Percentiles rank a stretch among this genome's conserved stretches.
These are phyloP conservation scores for Serendipita sp. DNA, from an alignment of 768 basidiomycete species.

Conservation along the genomic window DNA sequence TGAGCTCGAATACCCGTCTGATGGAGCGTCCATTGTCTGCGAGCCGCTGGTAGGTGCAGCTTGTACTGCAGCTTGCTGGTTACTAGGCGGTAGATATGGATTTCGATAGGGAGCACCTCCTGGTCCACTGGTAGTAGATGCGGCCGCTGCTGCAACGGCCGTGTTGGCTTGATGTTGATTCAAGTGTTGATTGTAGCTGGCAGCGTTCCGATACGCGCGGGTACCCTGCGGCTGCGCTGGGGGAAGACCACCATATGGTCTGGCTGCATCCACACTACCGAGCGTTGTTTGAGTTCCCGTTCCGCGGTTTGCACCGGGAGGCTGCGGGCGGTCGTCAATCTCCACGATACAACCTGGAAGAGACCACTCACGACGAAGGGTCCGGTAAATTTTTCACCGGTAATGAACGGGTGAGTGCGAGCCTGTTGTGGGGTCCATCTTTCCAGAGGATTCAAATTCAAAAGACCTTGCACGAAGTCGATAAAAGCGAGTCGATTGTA, in stretches of 20 bases:
- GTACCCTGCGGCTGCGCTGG: conserved; percentile 77
- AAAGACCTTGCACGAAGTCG: conserved; percentile 89
- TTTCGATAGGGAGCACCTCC: conserved; percentile 39
- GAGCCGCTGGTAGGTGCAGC: conserved; percentile 4
- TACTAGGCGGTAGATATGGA: conserved; percentile 48
- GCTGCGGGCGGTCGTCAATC: background rate
- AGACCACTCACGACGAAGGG: conserved; percentile 53
- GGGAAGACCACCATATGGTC: conserved; percentile 85
- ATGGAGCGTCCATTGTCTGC: background rate
- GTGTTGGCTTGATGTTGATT: conserved; percentile 89
- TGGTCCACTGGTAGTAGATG: conserved; percentile 36
- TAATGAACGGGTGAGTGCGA: conserved; percentile 89
- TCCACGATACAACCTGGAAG: background rate
- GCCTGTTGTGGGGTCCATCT: conserved; percentile 98
- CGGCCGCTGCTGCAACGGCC: conserved; percentile 65
- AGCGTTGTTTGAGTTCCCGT: conserved; percentile 23
- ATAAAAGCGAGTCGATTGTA: conserved; percentile 91
- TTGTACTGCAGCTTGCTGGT: conserved; percentile 13
- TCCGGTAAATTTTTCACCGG: conserved; percentile 87
- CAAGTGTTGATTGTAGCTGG: conserved; percentile 85
- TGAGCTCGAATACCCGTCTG: background rate
- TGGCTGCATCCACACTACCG: conserved; percentile 47
- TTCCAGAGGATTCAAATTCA: conserved; percentile 87
- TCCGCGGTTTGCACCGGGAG: conserved; percentile 17
- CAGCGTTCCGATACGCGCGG: conserved; percentile 80